Conservation (phyloP, 805 yeast species). For the Metschnikowia shivogae region DNA sequence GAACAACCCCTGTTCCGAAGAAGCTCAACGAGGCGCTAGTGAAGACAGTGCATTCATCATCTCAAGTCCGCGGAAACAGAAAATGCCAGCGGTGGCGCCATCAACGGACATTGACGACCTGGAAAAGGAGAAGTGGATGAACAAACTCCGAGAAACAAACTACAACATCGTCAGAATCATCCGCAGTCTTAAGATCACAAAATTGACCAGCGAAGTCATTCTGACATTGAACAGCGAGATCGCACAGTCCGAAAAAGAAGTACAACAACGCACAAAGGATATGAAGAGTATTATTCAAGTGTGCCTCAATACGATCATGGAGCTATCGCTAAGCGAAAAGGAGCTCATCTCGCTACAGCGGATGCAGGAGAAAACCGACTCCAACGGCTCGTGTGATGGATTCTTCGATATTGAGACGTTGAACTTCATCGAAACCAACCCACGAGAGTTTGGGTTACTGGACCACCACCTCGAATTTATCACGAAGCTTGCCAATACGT, state of each 20-base stretch:
- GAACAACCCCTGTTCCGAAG: slow-evolving; percentile 9
- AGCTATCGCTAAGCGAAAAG: slow-evolving; percentile 29
- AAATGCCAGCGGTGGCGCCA: not conserved
- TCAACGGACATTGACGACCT: not conserved
- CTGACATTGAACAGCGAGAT: slow-evolving; percentile 23
- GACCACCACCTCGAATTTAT: slow-evolving; percentile 33
- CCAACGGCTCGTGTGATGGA: slow-evolving; percentile 23
- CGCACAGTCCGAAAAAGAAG: slow-evolving; percentile 24
- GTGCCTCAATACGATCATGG: slow-evolving; percentile 25
- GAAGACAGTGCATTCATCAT: slow-evolving; percentile 17
- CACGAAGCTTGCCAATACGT: slow-evolving; percentile 25
- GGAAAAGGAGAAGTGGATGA: slow-evolving; percentile 18
- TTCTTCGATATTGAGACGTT: slow-evolving; percentile 37
- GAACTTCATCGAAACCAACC: slow-evolving; percentile 31
- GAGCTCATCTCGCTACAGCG: slow-evolving; percentile 33
- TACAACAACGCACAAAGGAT: slow-evolving; percentile 20
- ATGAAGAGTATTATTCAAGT: slow-evolving; percentile 22
- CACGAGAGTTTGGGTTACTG: slow-evolving; percentile 38
- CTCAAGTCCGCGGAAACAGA: slow-evolving; percentile 17
- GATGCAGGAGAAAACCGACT: slow-evolving; percentile 16
- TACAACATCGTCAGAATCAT: slow-evolving; percentile 35
- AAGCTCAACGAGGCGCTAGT: slow-evolving; percentile 1
- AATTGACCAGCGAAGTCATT: slow-evolving; percentile 30
- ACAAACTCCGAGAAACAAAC: slow-evolving; percentile 32
- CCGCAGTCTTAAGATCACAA: slow-evolving; percentile 33